Evolutionary conservation across 2,329 filamentous ascomycete genomes (phyloP), one percentile per base, ranked within the genome.

Genomic region (Sclerotinia minor): DNA sequence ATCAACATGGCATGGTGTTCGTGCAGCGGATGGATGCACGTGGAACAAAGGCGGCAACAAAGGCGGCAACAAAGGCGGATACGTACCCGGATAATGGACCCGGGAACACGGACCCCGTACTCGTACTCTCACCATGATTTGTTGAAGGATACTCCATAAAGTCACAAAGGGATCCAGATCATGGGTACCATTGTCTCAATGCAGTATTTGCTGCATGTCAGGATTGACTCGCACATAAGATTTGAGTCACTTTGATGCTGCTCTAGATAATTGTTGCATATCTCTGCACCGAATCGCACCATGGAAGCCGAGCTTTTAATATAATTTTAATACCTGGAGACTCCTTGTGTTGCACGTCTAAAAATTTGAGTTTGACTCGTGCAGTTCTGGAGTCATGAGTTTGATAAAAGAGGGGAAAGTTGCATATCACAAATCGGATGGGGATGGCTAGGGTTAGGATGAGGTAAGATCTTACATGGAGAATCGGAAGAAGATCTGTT

Each of bases 291-390:
- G 24, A 45, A 59, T 45, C n/a, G 55, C 44, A 29, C 19, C 5
- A 45, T 19, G 55, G 38, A 21, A 59, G 55, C 44, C 38, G 55
- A 44, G 55, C 13, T 59, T 26, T 59, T 59, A 45, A 59, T 59
- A 45, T 45, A 41, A n/a, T n/a, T n/a, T 45, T 29, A 3, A 45
- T 45, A 4, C 6, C 11, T 6, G 29, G 2, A 8, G 21, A 29
- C 24, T 13, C 21, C 7, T 59, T 17, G 13, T 59, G 55, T 59
- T 59, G 55, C 38, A 59, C 19, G 17, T 45, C 55, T 59, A 11
- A 29, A 45, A 45, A 21, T 29, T 59, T 45, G 3, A 35, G 54
- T 58, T 58, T 58, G 54, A 45, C 38, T 45, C 38, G 24, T 26
- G 17, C 5, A 45, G 24, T 41, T 45, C 29, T 11, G 2, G 11